phyloP scores from a whole-genome alignment of 2,329 filamentous ascomycete genomes.

The Claviceps maximensis region DNA sequence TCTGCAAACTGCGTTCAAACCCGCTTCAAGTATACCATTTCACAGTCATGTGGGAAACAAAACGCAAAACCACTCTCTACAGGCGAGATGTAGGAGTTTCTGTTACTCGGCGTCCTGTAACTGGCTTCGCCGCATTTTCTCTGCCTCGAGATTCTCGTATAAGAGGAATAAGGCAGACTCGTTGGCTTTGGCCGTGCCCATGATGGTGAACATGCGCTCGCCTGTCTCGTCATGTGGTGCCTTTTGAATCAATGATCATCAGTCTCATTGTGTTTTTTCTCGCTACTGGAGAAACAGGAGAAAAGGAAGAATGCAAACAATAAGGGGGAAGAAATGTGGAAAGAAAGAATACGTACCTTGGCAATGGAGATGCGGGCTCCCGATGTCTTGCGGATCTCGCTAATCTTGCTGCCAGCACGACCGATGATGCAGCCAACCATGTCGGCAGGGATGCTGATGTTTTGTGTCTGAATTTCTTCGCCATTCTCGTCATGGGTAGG shows the following conservation, averaged over 20 bases:
- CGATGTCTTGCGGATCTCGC: slow-evolving; percentile 93
- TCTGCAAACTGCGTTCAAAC: slow-evolving; percentile 32
- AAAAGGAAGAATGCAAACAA: background rate
- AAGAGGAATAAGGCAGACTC: slow-evolving; percentile 91
- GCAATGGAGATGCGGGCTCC: slow-evolving; percentile 95
- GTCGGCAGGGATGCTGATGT: slow-evolving; percentile 97
- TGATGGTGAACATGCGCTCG: slow-evolving; percentile 99
- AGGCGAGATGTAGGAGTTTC: slow-evolving; percentile 7
- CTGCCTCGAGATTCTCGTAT: slow-evolving; percentile 96
- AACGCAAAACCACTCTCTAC: slow-evolving; percentile 18
- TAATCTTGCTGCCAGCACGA: slow-evolving; percentile 89
- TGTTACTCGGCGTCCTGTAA: slow-evolving; percentile 46
- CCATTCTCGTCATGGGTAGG: slow-evolving; percentile 91
- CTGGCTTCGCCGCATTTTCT: slow-evolving; percentile 96
- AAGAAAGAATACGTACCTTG: slow-evolving; percentile 40
- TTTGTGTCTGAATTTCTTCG: slow-evolving; percentile 95
- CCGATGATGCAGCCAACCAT: slow-evolving; percentile 99
- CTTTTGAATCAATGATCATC: slow-evolving; percentile 24
- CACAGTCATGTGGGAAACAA: slow-evolving; percentile 14
- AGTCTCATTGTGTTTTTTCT: background rate
- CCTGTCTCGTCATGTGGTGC: slow-evolving; percentile 93
- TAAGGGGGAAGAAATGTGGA: background rate
- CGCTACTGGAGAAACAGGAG: background rate
- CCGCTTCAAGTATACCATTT: slow-evolving; percentile 29
- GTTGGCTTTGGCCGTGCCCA: slow-evolving; percentile 85